Evolutionary conservation across 1,139 yeast genomes (phyloP).

Genomic region (Kurtzmaniella quercitrusa): DNA sequence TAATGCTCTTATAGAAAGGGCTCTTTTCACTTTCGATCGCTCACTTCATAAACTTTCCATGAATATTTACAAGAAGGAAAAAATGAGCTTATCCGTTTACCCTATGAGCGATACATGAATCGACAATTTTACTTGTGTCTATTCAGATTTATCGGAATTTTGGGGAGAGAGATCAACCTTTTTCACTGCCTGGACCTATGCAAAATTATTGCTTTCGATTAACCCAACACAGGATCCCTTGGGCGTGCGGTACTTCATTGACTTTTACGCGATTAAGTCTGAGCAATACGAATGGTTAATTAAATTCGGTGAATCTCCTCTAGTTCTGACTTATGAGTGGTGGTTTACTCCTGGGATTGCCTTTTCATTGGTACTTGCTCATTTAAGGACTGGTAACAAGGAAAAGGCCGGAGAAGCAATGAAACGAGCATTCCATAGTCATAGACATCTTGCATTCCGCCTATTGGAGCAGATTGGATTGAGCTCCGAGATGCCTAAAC

Average conservation of each 20-base stretch:
- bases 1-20: constrained; percentile 70
- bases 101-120: constrained; percentile 71
- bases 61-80: constrained; percentile 48
- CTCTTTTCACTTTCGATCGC: constrained; percentile 76
- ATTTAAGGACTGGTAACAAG: constrained; percentile 34
- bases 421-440: constrained; percentile 46
- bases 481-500: constrained; percentile 15
- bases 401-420: constrained; percentile 47
- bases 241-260: constrained; percentile 80
- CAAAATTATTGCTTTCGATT: constrained; percentile 64
- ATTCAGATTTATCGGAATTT: constrained; percentile 65
- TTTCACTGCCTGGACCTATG: constrained; percentile 71
- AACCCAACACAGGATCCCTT: constrained; percentile 81
- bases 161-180: constrained; percentile 78
- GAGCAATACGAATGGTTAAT: constrained; percentile 62
- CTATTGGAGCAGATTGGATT: constrained; percentile 43
- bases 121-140: constrained; percentile 73
- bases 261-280: constrained; percentile 68
- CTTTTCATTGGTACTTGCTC: constrained; percentile 64
- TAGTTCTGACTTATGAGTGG: constrained; percentile 51
- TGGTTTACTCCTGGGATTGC: constrained; percentile 78
- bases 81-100: constrained; percentile 62
- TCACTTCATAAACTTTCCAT: constrained; percentile 37
- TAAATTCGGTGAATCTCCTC: constrained; percentile 50
- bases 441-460: constrained; percentile 57